Conservation (phyloP, 2,329 filamentous ascomycete species). For the Tolypocladium guangdongense region DNA sequence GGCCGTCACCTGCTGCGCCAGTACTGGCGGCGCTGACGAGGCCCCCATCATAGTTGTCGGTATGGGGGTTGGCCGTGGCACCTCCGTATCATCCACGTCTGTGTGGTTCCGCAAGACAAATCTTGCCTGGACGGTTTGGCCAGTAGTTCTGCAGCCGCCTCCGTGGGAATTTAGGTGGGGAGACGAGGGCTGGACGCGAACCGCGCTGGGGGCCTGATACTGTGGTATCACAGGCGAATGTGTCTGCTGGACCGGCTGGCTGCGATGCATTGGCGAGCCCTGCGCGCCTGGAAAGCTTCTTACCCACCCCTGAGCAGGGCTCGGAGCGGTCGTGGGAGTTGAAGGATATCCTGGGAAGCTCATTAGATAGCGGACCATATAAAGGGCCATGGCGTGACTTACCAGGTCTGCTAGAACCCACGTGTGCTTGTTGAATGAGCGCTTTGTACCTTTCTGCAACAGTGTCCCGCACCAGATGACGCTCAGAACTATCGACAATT, state of each 20-base stretch:
- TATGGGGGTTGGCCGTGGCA: not conserved
- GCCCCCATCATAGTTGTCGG: not conserved
- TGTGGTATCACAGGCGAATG: not conserved
- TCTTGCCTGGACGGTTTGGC: not conserved
- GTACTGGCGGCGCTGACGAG: not conserved
- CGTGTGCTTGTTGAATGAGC: not conserved
- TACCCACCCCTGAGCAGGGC: not conserved
- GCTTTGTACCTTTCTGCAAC: not conserved
- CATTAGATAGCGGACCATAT: not conserved
- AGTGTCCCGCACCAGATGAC: not conserved
- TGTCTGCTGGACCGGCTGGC: not conserved
- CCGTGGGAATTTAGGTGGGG: no score
- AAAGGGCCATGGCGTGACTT: not conserved
- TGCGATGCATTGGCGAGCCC: not conserved
- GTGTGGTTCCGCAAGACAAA: not conserved
- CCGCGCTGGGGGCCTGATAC: not conserved
- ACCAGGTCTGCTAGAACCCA: not conserved
- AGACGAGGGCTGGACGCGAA: not conserved
- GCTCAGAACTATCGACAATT: not conserved
- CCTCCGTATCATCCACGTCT: not conserved
- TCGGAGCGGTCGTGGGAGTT: not conserved
- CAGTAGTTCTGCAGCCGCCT: not conserved
- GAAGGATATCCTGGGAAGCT: not conserved
- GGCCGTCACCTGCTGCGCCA: not conserved
- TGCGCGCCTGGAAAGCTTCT: not conserved